Evolutionary conservation across 371 early-diverging fungal species (phyloP).

Genomic region (Synchytrium microbalum): DNA sequence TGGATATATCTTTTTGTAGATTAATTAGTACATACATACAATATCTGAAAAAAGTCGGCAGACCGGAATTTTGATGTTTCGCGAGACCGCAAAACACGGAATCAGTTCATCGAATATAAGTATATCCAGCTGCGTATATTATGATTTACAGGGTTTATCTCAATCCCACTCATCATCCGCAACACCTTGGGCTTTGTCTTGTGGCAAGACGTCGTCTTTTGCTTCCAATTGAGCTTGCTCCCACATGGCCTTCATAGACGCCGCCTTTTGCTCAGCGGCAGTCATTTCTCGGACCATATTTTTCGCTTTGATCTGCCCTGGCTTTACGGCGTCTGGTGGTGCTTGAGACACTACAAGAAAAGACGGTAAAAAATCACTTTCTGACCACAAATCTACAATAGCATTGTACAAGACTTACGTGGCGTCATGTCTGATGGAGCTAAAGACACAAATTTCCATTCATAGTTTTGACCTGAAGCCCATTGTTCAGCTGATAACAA

Average conservation of each 20-base stretch:
- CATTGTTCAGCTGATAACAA: constrained; percentile 40
- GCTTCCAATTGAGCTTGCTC: constrained; percentile 38
- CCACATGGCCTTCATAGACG: constrained; percentile 51
- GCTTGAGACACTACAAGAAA: constrained; percentile 44
- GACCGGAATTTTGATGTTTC: no score
- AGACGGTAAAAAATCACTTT: constrained; percentile 12
- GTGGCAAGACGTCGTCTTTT: constrained; percentile 30
- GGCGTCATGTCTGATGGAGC: constrained; percentile 53
- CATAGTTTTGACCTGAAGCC: constrained; percentile 9
- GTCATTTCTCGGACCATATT: constrained; percentile 33
- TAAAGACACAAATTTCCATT: constrained; percentile 46
- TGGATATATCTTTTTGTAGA: no score
- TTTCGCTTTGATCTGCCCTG: constrained; percentile 30
- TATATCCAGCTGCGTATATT: no score
- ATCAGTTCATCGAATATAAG: no score
- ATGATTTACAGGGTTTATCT: no score
- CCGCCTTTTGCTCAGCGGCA: constrained; percentile 23
- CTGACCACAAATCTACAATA: background rate
- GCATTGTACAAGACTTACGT: constrained; percentile 32
- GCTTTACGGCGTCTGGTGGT: constrained; percentile 41
- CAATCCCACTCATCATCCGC: constrained; percentile 52
- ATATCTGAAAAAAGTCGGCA: no score
- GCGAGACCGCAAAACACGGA: no score
- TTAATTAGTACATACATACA: no score
- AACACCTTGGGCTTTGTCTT: constrained; percentile 39